phyloP scores from a whole-genome alignment of 495 filamentous ascomycete genomes.

The Penicillium turbatum region DNA sequence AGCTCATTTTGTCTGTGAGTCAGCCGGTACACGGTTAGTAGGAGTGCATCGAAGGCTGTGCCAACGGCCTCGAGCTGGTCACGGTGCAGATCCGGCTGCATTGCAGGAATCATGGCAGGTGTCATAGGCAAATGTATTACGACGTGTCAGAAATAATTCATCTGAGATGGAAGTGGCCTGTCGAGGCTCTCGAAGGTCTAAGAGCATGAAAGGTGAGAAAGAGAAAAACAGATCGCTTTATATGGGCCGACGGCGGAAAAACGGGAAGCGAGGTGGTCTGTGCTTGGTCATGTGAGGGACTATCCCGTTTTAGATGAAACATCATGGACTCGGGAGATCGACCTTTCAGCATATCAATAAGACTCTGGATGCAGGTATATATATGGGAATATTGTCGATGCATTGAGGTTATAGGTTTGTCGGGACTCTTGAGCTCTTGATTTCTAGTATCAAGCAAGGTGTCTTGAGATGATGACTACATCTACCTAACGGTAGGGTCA shows the following conservation, averaged over 20 bases:
- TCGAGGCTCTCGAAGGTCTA: conserved; percentile 10
- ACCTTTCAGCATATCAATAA: no score
- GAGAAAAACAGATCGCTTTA: conserved; percentile 20
- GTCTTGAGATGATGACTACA: no score
- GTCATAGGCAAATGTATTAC: conserved; percentile 36
- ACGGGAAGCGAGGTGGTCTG: conserved; percentile 43
- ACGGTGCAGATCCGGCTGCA: conserved; percentile 35
- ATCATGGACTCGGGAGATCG: no score
- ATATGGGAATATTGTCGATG: no score
- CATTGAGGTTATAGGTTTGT: no score
- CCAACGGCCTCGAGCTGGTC: conserved; percentile 39
- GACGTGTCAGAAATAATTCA: conserved; percentile 12
- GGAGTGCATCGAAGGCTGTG: conserved; percentile 46
- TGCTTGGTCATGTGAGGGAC: conserved; percentile 31
- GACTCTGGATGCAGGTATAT: no score
- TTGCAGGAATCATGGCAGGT: conserved; percentile 31
- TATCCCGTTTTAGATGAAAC: conserved; percentile 5
- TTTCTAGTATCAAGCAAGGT: no score
- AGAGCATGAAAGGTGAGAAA: conserved; percentile 10
- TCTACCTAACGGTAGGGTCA: no score
- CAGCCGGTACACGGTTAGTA: conserved; percentile 47
- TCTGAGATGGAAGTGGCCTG: conserved; percentile 12
- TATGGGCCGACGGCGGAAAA: conserved; percentile 22
- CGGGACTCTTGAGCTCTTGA: no score
- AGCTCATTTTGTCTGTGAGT: conserved; percentile 42